Evolutionary conservation across 2,329 filamentous ascomycete species (phyloP), one percentile per base, ranked within the genome.

Genomic region (Pseudocercospora pini-densiflorae): DNA sequence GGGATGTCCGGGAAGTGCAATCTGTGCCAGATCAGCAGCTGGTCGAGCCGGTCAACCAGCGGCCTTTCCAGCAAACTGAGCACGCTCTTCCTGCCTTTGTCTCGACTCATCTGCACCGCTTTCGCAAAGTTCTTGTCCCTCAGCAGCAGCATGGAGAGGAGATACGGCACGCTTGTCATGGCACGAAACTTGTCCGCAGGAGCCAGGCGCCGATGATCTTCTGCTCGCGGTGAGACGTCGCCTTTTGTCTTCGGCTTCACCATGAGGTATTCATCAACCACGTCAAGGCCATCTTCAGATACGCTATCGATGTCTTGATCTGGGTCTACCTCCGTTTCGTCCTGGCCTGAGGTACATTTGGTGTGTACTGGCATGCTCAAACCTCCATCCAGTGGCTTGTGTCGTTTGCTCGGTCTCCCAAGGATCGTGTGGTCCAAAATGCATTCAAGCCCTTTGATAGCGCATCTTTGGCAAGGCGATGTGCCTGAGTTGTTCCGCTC

Each of bases 401-500:
- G 24, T 24, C 24, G 33, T 45, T 61, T 40, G 12, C 64, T 53
- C 6, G 70, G 70, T 14, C 70, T 62, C 7, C 70, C 70, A n/a
- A 71, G 64, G 19, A 68, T 64, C 8, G 68, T 70, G 19, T 61
- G 61, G 29, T 71, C 66, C 2, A 71, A 55, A 16, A 71, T 49
- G 49, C 70, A 71, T 5, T 71, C 68, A 12, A 70, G 43, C 6
- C 63, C 61, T 54, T 66, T 65, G 9, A 61, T 23, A 45, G 49
- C 49, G 31, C 70, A 71, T 14, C 70, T 58, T 24, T 63, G 36
- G 43, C 70, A 70, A 6, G 60, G 29, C 19, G 36, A 57, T 40
- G 55, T 33, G 70, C 58, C 57, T 69, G 7, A 64, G 62, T 16
- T n/a, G 14, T 6, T 45, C 43, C 19, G 64, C 67, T 24, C 64